These are phyloP conservation scores for Wickerhamomyces bisporus DNA, from an alignment of 805 yeast species.

Conservation along the genomic window DNA sequence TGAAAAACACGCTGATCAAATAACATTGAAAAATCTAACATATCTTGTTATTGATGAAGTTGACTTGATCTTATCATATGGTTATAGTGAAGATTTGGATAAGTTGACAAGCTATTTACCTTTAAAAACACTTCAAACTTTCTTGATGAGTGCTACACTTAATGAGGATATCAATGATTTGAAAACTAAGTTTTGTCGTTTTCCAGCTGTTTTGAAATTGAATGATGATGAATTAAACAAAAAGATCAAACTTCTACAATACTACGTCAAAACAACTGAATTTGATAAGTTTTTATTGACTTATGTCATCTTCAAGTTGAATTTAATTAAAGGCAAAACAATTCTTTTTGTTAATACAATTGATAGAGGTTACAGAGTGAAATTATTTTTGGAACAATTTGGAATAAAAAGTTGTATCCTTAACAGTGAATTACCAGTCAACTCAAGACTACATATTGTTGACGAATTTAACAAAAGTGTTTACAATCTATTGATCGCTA, in stretches of 20 bases:
- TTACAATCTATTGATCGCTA: slow-evolving; percentile 84
- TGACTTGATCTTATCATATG: slow-evolving; percentile 83
- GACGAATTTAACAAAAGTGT: slow-evolving; percentile 92
- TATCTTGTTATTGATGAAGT: slow-evolving; percentile 92
- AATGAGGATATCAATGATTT: slow-evolving; percentile 78
- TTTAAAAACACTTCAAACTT: slow-evolving; percentile 76
- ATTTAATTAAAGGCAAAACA: slow-evolving; percentile 85
- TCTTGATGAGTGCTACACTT: slow-evolving; percentile 93
- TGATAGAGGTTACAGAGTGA: slow-evolving; percentile 91
- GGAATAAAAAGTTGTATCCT: slow-evolving; percentile 86
- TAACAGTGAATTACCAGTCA: slow-evolving; percentile 88
- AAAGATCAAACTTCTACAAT: slow-evolving; percentile 67
- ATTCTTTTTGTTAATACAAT: slow-evolving; percentile 87
- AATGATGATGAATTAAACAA: slow-evolving; percentile 59
- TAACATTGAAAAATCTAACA: slow-evolving; percentile 52
- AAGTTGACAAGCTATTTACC: slow-evolving; percentile 61
- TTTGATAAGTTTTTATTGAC: slow-evolving; percentile 87
- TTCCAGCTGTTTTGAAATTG: slow-evolving; percentile 75
- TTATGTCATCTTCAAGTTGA: slow-evolving; percentile 86
- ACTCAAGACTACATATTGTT: slow-evolving; percentile 90
- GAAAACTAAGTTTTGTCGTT: slow-evolving; percentile 72
- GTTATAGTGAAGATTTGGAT: slow-evolving; percentile 80
- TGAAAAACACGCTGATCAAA: slow-evolving; percentile 39
- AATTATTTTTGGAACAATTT: slow-evolving; percentile 88
- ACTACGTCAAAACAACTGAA: slow-evolving; percentile 80